Base-by-base conservation (phyloP, 2,329 filamentous ascomycete genomes). In the Diaporthe caulivora region DNA sequence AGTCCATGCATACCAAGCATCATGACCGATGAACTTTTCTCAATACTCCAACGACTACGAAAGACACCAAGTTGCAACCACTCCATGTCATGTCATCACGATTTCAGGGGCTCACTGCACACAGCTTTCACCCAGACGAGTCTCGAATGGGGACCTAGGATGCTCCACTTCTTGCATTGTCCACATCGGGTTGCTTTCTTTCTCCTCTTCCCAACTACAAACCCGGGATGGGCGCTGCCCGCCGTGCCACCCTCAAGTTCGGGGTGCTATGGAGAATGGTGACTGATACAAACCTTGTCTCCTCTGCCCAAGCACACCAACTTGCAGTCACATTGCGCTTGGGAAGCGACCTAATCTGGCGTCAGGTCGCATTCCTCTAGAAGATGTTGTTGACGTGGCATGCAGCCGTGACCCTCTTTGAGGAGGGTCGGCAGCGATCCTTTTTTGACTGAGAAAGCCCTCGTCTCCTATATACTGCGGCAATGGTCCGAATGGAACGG, bases 311-410 rank as follows among this genome's bases (percentile, higher is more conserved):
- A 57, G 21, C 53, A 69, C 51, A 57, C 31, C 15, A 58, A 24
- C 37, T 47, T 55, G 54, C 34, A n/a, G 44, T 42, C 57, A 26
- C 57, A 53, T 53, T 37, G 49, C 44, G 44, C 44, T 37, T 31
- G 44, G 55, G 54, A 34, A 53, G 47, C 55, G 31, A 62, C 55
- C 57, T 53, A 49, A 71, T 54, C 34, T 53, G n/a, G 42, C 18
- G n/a, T 40, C 47, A 47, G 53, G 31, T 34, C 42, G 49, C 54
- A 57, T 57, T 58, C 53, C 67, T 58, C 51, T 40, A 37, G 67
- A 70, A 21, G 51, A 37, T 57, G 54, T 31, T 31, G 53, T 57
- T 70, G 67, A 70, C 42, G 67, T 70, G 53, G 67, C 51, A 47
- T 42, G 67, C 53, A 70, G 53, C 42, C 40, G 17, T 49, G 9